These are phyloP conservation scores for Globisporangium echinulatum DNA, from an alignment of 352 stramenopile species.

Conservation along the genomic window DNA sequence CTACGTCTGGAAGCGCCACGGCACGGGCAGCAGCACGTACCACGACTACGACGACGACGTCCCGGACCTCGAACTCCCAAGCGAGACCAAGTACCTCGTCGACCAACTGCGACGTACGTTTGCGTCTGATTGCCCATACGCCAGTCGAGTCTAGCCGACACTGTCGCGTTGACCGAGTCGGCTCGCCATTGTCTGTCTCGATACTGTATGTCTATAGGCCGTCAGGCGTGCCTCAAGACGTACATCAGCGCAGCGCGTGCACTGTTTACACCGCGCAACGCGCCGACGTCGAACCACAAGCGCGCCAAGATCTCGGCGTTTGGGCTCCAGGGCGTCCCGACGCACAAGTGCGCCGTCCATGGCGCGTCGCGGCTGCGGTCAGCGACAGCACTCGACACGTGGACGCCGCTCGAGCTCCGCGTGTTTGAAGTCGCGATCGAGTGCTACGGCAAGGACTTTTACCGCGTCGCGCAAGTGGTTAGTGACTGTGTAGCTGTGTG, in stretches of 20 bases:
- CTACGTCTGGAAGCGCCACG: conserved; percentile 85
- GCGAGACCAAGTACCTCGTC: conserved; percentile 49
- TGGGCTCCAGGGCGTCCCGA: conserved; percentile 38
- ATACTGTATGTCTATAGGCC: conserved; percentile 22
- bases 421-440: conserved; percentile 84
- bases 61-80: conserved; percentile 44
- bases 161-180: too few species aligned
- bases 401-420: conserved; percentile 73
- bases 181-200: too few species aligned
- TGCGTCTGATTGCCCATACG: conserved; percentile 20
- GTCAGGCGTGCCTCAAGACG: conserved; percentile 60
- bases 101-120: conserved; percentile 58
- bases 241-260: conserved; percentile 54
- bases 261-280: conserved; percentile 34
- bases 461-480: conserved; percentile 64
- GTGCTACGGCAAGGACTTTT: conserved; percentile 82
- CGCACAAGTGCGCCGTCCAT: conserved; percentile 45
- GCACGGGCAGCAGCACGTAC: conserved; percentile 31
- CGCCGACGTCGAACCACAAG: conserved; percentile 36
- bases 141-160: not conserved
- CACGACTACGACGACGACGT: conserved; percentile 40
- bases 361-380: conserved; percentile 39
- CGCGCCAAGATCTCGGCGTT: conserved; percentile 46
- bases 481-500: too few species aligned
- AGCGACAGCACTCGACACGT: conserved; percentile 32